These are phyloP conservation scores for Toxoplasma gondii DNA, from an alignment of 169 alveolate genomes.

Conservation along the genomic window DNA sequence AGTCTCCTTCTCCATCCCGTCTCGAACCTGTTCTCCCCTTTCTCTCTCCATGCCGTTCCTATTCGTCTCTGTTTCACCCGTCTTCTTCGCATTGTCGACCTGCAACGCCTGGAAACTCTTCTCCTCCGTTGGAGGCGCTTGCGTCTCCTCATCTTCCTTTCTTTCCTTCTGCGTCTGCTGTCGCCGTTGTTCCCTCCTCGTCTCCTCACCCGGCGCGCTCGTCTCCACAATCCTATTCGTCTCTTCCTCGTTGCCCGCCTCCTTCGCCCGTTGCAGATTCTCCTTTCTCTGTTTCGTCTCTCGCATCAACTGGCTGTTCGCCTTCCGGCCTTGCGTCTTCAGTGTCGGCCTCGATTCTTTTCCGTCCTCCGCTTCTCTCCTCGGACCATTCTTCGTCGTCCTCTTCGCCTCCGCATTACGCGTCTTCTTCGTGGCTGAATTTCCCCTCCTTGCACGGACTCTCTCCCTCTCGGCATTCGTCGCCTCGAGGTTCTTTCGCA, in stretches of 20 bases:
- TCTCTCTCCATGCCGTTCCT: not conserved
- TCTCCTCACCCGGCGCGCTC: not conserved
- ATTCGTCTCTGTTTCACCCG: not conserved
- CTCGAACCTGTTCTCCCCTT: not conserved
- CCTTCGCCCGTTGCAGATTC: not conserved
- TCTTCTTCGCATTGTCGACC: not conserved
- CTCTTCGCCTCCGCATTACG: not conserved
- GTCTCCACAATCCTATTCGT: not conserved
- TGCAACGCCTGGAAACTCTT: not conserved
- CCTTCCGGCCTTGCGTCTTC: not conserved
- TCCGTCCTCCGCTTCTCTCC: conserved; percentile 7
- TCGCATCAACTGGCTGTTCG: not conserved
- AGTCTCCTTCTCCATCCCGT: not conserved
- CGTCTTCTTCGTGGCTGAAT: not conserved
- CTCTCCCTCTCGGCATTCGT: too few relatives aligned
- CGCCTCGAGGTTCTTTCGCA: too few relatives aligned
- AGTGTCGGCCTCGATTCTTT: not conserved
- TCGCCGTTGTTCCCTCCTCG: too few relatives aligned
- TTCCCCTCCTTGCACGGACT: not conserved
- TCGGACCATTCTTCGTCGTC: not conserved
- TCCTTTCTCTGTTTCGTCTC: not conserved
- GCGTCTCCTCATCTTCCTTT: not conserved
- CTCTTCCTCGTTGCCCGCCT: not conserved
- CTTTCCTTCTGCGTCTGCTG: not conserved
- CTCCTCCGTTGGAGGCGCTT: not conserved